Evolutionary conservation across 371 early-diverging fungal species (phyloP).

Genomic region (Ordospora pajunii): DNA sequence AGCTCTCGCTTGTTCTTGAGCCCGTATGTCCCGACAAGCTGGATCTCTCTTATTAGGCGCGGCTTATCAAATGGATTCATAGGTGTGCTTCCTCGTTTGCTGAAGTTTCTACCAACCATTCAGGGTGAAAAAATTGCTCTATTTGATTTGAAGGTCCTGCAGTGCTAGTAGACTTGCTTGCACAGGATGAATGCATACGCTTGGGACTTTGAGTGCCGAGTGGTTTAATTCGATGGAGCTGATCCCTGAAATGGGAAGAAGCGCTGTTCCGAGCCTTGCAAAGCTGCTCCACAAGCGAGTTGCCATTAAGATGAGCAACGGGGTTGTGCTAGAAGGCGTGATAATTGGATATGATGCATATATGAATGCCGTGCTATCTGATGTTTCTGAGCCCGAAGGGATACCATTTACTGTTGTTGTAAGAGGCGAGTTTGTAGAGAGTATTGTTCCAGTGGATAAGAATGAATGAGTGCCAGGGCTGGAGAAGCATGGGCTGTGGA

Average conservation of each 20-base stretch:
- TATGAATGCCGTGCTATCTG: conserved; percentile 21
- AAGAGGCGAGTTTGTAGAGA: conserved; percentile 5
- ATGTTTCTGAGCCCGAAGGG: background rate
- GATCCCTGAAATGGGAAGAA: conserved; percentile 6
- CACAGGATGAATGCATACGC: background rate
- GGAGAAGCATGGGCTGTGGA: background rate
- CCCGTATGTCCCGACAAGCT: conserved; percentile 93
- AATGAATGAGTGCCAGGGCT: too few relatives aligned
- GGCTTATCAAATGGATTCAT: conserved; percentile 94
- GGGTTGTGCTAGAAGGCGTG: background rate
- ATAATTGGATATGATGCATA: conserved; percentile 21
- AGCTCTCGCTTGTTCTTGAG: conserved; percentile 98
- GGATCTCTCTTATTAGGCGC: conserved; percentile 93
- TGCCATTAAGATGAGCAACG: background rate
- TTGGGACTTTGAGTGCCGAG: background rate
- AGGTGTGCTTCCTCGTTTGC: conserved; percentile 62
- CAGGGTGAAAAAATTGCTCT: conserved; percentile 15
- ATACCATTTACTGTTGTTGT: background rate
- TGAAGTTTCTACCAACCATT: conserved; percentile 39
- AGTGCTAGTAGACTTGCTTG: background rate
- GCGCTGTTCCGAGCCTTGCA: conserved; percentile 2
- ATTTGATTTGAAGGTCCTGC: background rate
- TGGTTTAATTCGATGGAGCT: background rate
- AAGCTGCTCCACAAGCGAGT: conserved; percentile 7
- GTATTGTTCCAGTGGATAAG: background rate